Conservation (phyloP, 139 green algal species). For the Haematococcus sp. region DNA sequence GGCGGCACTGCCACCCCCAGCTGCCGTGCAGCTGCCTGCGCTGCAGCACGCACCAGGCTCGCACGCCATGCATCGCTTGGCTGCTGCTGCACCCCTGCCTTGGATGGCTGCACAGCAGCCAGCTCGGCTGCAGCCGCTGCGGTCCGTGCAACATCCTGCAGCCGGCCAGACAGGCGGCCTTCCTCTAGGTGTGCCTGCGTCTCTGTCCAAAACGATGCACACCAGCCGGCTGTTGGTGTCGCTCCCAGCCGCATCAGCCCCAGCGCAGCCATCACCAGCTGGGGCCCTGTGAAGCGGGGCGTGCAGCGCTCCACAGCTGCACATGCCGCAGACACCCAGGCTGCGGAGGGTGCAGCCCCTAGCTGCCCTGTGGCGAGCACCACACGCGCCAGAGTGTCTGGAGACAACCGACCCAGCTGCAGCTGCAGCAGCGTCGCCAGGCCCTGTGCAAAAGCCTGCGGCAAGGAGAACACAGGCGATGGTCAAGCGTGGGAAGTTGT, state of each 20-base stretch:
- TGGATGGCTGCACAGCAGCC: too few species aligned
- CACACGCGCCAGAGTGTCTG: neutral
- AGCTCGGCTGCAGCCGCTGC: too few species aligned
- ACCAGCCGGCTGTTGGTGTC: neutral
- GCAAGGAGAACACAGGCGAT: too few species aligned
- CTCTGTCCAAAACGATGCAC: neutral
- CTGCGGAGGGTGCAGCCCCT: neutral
- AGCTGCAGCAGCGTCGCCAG: slow-evolving; percentile 14
- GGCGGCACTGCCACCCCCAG: too few species aligned
- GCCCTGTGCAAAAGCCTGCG: neutral
- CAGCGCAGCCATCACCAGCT: neutral
- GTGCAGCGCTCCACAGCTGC: neutral
- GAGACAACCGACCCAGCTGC: slow-evolving; percentile 4
- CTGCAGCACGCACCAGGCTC: too few species aligned
- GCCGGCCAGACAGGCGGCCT: neutral
- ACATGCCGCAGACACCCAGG: neutral
- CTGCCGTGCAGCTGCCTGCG: too few species aligned
- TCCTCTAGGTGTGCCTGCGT: neutral
- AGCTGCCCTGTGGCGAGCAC: neutral
- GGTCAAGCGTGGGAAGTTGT: too few species aligned
- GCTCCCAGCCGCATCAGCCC: neutral
- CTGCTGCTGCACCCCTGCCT: too few species aligned
- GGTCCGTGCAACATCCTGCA: too few species aligned
- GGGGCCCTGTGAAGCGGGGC: neutral
- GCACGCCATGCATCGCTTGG: too few species aligned